phyloP scores from a whole-genome alignment of 2,329 filamentous ascomycete species.

The Neoarthrinium moseri region DNA sequence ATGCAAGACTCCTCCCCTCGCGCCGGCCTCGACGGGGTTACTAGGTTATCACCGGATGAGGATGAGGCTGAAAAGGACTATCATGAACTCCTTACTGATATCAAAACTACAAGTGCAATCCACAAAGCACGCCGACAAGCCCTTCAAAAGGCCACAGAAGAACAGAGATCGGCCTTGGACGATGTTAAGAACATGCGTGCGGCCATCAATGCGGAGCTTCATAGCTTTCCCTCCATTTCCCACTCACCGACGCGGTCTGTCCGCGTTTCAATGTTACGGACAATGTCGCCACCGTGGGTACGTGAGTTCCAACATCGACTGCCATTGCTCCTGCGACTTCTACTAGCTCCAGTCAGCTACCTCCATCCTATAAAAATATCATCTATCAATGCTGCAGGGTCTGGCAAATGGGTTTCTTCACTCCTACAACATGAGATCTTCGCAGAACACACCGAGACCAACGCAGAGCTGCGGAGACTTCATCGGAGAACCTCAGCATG shows the following conservation, averaged over 20 bases:
- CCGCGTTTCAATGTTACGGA: constrained; percentile 42
- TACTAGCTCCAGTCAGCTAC: constrained; percentile 47
- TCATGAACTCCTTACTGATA: constrained; percentile 36
- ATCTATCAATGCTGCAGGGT: constrained; percentile 48
- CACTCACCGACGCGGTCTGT: constrained; percentile 49
- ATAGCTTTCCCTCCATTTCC: constrained; percentile 44
- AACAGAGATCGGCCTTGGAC: constrained; percentile 30
- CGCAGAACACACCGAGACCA: constrained; percentile 41
- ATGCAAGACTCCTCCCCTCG: constrained; percentile 2
- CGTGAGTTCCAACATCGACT: constrained; percentile 45
- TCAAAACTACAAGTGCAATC: constrained; percentile 36
- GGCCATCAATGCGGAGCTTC: constrained; percentile 47
- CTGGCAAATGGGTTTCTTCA: constrained; percentile 47
- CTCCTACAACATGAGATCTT: constrained; percentile 48
- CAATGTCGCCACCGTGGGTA: constrained; percentile 26
- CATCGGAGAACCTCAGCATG: constrained; percentile 45
- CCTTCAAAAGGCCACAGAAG: constrained; percentile 24
- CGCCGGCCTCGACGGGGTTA: constrained; percentile 5
- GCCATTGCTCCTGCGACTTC: constrained; percentile 45
- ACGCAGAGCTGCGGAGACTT: constrained; percentile 42
- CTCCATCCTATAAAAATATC: constrained; percentile 49
- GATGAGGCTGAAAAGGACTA: constrained; percentile 32
- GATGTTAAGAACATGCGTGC: constrained; percentile 44
- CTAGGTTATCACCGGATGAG: constrained; percentile 11
- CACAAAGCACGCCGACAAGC: constrained; percentile 30